Conservation (phyloP, 2,329 filamentous ascomycete species). For the Arthrinium puccinioides region DNA sequence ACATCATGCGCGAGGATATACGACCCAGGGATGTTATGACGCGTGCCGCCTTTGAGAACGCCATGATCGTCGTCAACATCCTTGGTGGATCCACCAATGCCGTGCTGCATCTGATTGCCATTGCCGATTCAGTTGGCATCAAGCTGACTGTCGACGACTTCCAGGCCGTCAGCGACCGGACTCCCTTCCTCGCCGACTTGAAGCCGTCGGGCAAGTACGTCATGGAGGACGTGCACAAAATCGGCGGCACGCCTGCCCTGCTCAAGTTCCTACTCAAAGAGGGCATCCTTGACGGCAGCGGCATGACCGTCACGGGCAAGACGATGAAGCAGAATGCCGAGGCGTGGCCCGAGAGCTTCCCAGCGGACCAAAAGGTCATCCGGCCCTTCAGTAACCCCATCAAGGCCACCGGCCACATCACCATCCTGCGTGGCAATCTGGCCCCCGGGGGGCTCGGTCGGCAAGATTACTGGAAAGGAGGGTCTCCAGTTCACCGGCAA, state of each 20-base stretch:
- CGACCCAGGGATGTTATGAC: conserved; percentile 73
- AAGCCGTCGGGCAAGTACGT: conserved; percentile 84
- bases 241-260: conserved; percentile 79
- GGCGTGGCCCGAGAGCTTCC: conserved; percentile 59
- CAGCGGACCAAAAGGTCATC: conserved; percentile 74
- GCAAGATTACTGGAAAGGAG: conserved; percentile 93
- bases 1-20: conserved; percentile 69
- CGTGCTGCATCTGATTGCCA: conserved; percentile 77
- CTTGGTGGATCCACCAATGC: conserved; percentile 82
- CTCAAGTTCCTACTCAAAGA: conserved; percentile 84
- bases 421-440: conserved; percentile 79
- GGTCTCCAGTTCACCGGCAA: conserved; percentile 76
- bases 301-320: conserved; percentile 82
- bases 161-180: conserved; percentile 72
- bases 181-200: conserved; percentile 72
- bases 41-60: conserved; percentile 74
- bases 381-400: conserved; percentile 75
- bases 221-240: conserved; percentile 77
- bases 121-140: conserved; percentile 73
- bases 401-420: conserved; percentile 80
- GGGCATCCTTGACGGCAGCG: conserved; percentile 71
- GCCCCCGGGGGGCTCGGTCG: conserved; percentile 81
- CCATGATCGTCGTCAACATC: conserved; percentile 76
- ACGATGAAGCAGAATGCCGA: conserved; percentile 81
- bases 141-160: conserved; percentile 83